phyloP scores from a whole-genome alignment of 2,329 filamentous ascomycete genomes.

The Fusarium proliferatum region DNA sequence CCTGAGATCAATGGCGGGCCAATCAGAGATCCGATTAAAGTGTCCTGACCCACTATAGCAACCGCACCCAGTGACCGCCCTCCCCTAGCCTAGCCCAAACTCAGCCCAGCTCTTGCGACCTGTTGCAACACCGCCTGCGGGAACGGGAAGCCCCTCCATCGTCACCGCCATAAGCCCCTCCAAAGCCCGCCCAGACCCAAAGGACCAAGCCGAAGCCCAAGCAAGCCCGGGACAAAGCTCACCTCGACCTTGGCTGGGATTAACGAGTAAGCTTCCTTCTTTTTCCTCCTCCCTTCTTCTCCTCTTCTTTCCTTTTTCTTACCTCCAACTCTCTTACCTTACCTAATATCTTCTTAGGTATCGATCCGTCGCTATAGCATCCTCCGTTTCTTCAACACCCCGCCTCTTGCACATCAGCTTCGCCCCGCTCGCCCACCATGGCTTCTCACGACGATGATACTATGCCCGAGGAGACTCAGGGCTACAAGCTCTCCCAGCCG shows the following conservation, averaged over 20 bases:
- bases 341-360: conserved; percentile 18
- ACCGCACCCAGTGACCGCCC: conserved; percentile 21
- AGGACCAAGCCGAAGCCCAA: not conserved
- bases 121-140: conserved; percentile 38
- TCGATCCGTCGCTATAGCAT: conserved; percentile 7
- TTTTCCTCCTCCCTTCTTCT: conserved; percentile 23
- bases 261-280: conserved; percentile 38
- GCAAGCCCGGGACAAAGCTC: conserved; percentile 34
- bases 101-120: conserved; percentile 19
- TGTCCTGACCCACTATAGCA: conserved; percentile 19
- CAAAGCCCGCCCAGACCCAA: conserved; percentile 11
- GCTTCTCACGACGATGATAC: conserved; percentile 81
- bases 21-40: not conserved
- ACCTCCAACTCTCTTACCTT: conserved; percentile 10
- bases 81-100: conserved; percentile 14
- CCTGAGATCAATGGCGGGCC: not conserved
- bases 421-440: conserved; percentile 61
- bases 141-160: conserved; percentile 49
- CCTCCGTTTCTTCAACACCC: conserved; percentile 29
- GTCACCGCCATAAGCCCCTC: conserved; percentile 47
- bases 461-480: conserved; percentile 86
- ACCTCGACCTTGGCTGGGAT: conserved; percentile 32
- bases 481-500: conserved; percentile 95
- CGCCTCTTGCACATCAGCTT: conserved; percentile 27
- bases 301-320: conserved; percentile 29